Evolutionary conservation across 352 stramenopile species (phyloP).

Genomic region (Globisporangium spinosum): DNA sequence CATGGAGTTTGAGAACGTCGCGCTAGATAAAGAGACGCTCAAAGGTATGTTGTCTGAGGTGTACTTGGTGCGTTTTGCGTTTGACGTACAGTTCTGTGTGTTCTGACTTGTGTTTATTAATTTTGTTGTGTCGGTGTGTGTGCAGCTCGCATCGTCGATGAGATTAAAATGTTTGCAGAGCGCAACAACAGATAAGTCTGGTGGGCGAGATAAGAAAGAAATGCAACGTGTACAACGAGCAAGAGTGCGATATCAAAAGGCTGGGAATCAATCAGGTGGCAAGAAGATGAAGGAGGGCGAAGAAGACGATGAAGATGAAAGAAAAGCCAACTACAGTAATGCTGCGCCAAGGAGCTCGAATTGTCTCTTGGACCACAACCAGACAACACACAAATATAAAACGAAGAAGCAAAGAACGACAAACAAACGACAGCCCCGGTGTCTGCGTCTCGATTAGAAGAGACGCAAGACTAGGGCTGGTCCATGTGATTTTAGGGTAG

Average conservation of each 20-base stretch:
- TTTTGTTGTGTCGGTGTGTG: not conserved
- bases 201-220: not conserved
- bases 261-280: not conserved
- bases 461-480: constrained; percentile 4
- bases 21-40: constrained; percentile 77
- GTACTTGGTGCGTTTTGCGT: not conserved
- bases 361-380: not conserved
- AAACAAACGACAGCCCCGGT: not conserved
- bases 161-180: constrained; percentile 82
- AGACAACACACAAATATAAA: constrained; percentile 10
- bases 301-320: not conserved
- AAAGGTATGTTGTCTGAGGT: constrained; percentile 50
- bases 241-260: not conserved
- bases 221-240: constrained; percentile 10
- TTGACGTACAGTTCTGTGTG: not conserved
- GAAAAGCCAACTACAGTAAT: constrained; percentile 7
- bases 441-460: constrained; percentile 18
- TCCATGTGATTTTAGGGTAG: constrained; percentile 15
- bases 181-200: constrained; percentile 59
- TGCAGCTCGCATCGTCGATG: constrained; percentile 80
- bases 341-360: not conserved
- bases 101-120: constrained; percentile 1
- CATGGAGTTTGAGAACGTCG: constrained; percentile 89
- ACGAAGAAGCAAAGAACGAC: constrained; percentile 10
- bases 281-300: constrained; percentile 2